These are phyloP conservation scores for Sphaerobolus stellatus DNA, from an alignment of 1,284 basidiomycete species.

Conservation along the genomic window DNA sequence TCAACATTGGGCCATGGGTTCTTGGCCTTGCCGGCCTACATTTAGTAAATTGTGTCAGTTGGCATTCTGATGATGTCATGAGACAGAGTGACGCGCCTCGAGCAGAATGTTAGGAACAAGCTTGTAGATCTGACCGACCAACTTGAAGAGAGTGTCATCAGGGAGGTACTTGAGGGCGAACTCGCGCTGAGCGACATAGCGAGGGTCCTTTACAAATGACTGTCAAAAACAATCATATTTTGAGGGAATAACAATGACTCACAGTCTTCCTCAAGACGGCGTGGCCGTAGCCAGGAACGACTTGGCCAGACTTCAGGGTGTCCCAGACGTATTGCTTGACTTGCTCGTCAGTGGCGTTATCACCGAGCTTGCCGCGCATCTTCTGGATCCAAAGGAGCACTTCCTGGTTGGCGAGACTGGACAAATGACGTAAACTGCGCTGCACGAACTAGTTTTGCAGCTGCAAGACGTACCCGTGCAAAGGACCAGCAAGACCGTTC, in stretches of 20 bases:
- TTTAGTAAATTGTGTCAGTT: constrained; percentile 3
- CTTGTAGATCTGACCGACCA: constrained; percentile 91
- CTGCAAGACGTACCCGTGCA: constrained; percentile 70
- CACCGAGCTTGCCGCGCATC: constrained; percentile 85
- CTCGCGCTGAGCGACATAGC: constrained; percentile 93
- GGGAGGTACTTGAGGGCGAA: constrained; percentile 91
- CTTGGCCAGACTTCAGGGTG: constrained; percentile 87
- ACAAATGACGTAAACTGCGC: neutral
- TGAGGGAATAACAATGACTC: constrained; percentile 14
- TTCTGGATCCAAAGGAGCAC: constrained; percentile 87
- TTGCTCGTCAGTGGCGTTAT: constrained; percentile 77
- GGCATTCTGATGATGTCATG: neutral
- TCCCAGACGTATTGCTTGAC: constrained; percentile 94
- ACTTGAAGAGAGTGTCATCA: constrained; percentile 86
- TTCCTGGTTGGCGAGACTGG: constrained; percentile 89
- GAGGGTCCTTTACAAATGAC: constrained; percentile 63
- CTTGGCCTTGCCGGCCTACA: constrained; percentile 85
- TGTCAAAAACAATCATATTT: neutral
- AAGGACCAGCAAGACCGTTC: constrained; percentile 95
- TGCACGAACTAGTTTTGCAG: no score
- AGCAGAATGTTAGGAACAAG: constrained; percentile 92
- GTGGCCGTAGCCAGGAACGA: constrained; percentile 95
- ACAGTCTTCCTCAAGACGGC: constrained; percentile 92
- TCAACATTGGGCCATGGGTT: constrained; percentile 96
- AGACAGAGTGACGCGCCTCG: constrained; percentile 47